Evolutionary conservation across 1,284 basidiomycete genomes (phyloP), one percentile per base, ranked within the genome.

Genomic region (Cerioporus squamosus): DNA sequence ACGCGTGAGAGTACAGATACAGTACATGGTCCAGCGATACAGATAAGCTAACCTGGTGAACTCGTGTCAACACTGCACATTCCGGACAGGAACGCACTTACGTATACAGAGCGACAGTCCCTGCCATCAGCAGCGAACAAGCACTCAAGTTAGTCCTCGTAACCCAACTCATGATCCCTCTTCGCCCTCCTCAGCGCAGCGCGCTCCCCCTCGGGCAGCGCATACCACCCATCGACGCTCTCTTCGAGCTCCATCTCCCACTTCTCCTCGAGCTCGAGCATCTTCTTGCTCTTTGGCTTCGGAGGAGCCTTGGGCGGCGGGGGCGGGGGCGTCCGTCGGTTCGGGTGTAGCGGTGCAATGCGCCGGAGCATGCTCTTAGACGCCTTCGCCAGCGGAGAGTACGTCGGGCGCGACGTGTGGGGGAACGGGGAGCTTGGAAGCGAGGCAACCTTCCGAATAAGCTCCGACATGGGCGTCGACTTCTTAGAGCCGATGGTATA

Each of bases 241-340:
- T 92, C 90, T 42, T 87, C 77, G 53, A 92, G 73, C 72, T 92
- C 89, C 71, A 89, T 83, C 70, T 91, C 89, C 82, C 91, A 91
- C 67, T 79, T 82, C 72, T 91, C 89, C 73, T 92, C 90, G 66
- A 82, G 73, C 67, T 87, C 83, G 22, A 88, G 72, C 73, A 89
- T 83, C 71, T 91, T 91, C 77, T 91, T 91, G 45, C 80, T 86
- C 77, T 91, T 91, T 74, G 87, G 84, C 50, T 79, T 80, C 44
- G 81, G 84, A 22, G 84, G 85, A 0, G 84, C 84, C 15, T 83
- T 82, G 2, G 87, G 88, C 0, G 79, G 82, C 0, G 87, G 86
- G 0, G 84, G 84, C 0, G 90, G 88, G 0, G 90, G 90, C 1
- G 87, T 84, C 8, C 82, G 80, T 45, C 89, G 76, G 67, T 88